Percentiles rank a stretch among this genome's conserved stretches.
phyloP scores from a whole-genome alignment of 2,329 filamentous ascomycete species.

The Aureobasidium sp. region DNA sequence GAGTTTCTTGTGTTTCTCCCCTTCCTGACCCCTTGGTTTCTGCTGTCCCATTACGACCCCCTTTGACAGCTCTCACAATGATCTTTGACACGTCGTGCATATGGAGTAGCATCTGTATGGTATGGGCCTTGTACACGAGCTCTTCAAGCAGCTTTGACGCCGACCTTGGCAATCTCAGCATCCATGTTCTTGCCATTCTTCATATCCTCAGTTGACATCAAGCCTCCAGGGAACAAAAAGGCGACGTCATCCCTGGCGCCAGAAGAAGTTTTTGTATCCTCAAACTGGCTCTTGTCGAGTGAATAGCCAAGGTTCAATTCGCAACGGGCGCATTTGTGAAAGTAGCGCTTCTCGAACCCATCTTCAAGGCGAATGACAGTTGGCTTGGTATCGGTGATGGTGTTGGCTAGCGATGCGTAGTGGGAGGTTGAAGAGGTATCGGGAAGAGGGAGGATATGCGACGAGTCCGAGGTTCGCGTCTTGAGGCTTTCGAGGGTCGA shows the following conservation, averaged over 20 bases:
- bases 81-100: neutral
- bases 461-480: neutral
- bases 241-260: slow-evolving; percentile 40
- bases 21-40: neutral
- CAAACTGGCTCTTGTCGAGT: slow-evolving; percentile 45
- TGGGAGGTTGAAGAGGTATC: slow-evolving; percentile 17
- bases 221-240: slow-evolving; percentile 52
- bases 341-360: slow-evolving; percentile 58
- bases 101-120: neutral
- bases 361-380: slow-evolving; percentile 32
- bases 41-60: neutral
- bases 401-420: slow-evolving; percentile 45
- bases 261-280: slow-evolving; percentile 19
- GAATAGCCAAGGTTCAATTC: slow-evolving; percentile 53
- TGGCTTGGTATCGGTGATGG: slow-evolving; percentile 39
- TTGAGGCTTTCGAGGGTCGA: slow-evolving; percentile 35
- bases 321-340: slow-evolving; percentile 53
- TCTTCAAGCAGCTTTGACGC: slow-evolving; percentile 9
- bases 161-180: slow-evolving; percentile 12
- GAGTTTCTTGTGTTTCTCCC: neutral
- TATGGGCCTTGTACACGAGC: neutral
- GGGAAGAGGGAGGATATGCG: slow-evolving; percentile 5
- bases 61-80: no score
- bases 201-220: slow-evolving; percentile 52
- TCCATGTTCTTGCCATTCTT: slow-evolving; percentile 29